Base-by-base conservation (phyloP, 768 basidiomycete genomes). In the Daedalea quercina region DNA sequence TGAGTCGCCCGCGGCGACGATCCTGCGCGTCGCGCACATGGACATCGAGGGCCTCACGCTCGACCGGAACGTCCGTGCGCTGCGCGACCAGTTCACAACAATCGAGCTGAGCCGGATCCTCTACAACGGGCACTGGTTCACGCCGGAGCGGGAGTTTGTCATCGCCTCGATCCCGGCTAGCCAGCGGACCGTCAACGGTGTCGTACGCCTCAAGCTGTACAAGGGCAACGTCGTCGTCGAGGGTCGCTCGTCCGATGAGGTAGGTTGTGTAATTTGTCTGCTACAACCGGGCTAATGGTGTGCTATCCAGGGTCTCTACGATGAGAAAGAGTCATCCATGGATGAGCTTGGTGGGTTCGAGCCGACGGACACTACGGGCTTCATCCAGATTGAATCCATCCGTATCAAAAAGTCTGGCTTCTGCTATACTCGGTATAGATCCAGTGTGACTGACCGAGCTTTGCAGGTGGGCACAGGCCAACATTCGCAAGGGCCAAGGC, bases 101-200 rank as follows among this genome's bases (percentile, higher is more conserved):
- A 76, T 90, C 62, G 87, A 87, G 67, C 77, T 98, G 51, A 84
- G 90, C 69, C 77, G 85, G 60, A 94, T 99, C 64, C 75, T 99
- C 45, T 98, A 99, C 78, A 97, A 98, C 66, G 96, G 95, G 34
- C 93, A 95, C 74, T 98, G 93, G 84, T 99, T 97, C 80, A 95
- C 94, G n/a, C 94, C 96, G 44, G 96, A 98, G 73, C 81, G 95
- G 59, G 96, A 97, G 72, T 98, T 98, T 65, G 74, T 98, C 64
- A 87, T 85, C 42, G 84, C 85, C 63, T 81, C 89, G 51, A 92
- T 98, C 65, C 92, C 94, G 3, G 85, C 92, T 40, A 92, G 89
- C 68, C 96, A 99, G 75, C 79, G 89, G 70, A 96, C 94, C 23
- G 96, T 99, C 59, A 98, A 97, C 63, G 96, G 96, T 44, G 68